Base-by-base conservation (phyloP, 768 basidiomycete genomes). In the Erythrobasidium yunnanense region DNA sequence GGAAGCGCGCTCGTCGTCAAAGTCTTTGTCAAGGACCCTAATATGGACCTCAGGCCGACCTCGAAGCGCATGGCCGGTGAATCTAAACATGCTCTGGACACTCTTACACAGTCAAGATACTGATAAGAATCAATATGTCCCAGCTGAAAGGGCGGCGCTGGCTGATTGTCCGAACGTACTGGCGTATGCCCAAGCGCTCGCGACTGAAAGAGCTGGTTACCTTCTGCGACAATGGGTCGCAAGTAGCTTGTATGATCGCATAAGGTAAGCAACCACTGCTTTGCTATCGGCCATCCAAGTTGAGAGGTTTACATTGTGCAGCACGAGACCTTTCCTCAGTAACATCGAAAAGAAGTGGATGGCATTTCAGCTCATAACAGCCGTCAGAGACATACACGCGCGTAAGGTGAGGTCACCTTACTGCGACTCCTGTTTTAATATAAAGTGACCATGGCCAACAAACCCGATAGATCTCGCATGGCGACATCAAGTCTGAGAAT, bases 281-380 rank as follows among this genome's bases (percentile, higher is more conserved):
- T 23, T 52, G 22, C 50, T 52, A 23, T 23, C 13, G 8, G 50
- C 13, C 18, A 23, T 11, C 50, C 50, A 23, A 52, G 18, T 11
- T 15, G 22, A 11, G 50, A 52, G 18, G 8, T 30, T 52, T 17
- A 63, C 60, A 55, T 60, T n/a, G 49, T 42, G 38, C 71, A 99
- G 95, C 74, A 97, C 92, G 1, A 88, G 93, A 34, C 95, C 95
- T 2, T 99, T 97, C 78, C 80, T 99, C 42, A 86, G 84, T 68
- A 76, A 80, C 68, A 81, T 97, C 23, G 95, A 99, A 79, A 97
- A 97, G 82, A 90, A 89, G 74, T 99, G 93, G 95, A 90, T 97
- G 66, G 85, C 87, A 0, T 99, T 90, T 73, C 95, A 97, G 75
- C 79, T 97, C 1, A 79, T 97, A 67, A 85, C 83, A 27, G 89